A percentile compares a stretch with the other conserved stretches of the same genome.
Conservation (phyloP, 805 yeast genomes). For the Clavispora vitiphila region DNA sequence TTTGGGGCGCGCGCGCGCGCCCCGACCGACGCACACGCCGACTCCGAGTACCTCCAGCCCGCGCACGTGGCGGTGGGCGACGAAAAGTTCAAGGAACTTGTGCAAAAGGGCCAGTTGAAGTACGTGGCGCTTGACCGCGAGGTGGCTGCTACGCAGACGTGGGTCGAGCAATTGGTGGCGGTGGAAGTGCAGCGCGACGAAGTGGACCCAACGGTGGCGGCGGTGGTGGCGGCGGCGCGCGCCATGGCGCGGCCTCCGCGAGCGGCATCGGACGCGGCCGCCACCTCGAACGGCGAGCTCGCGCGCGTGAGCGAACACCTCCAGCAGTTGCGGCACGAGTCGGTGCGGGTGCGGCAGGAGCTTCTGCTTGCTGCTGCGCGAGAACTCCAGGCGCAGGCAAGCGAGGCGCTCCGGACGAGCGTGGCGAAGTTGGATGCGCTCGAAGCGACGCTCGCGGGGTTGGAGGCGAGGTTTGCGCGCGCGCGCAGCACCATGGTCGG, state of each 20-base stretch:
- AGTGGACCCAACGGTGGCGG: neutral
- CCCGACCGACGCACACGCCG: neutral
- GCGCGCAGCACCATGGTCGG: slow-evolving; percentile 20
- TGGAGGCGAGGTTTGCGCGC: slow-evolving; percentile 23
- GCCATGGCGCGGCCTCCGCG: slow-evolving; percentile 13
- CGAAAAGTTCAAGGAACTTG: slow-evolving; percentile 1
- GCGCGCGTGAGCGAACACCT: neutral
- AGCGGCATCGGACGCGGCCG: slow-evolving; percentile 13
- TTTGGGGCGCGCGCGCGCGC: neutral
- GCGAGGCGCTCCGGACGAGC: slow-evolving; percentile 20
- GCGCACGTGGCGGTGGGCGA: neutral
- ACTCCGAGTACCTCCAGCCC: neutral
- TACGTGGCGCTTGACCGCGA: neutral
- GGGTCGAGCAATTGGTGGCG: neutral
- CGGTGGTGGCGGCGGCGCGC: slow-evolving; percentile 10
- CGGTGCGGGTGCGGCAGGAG: neutral
- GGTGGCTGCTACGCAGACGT: neutral
- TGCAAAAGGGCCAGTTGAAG: neutral
- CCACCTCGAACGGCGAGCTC: slow-evolving; percentile 9
- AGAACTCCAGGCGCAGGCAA: neutral
- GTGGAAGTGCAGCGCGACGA: neutral
- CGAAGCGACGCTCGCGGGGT: slow-evolving; percentile 18
- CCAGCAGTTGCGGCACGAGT: neutral
- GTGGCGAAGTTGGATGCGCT: slow-evolving; percentile 25
- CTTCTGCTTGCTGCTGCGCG: neutral